Evolutionary conservation across 805 yeast species (phyloP), one percentile per base, ranked within the genome.

Genomic region (Lipomyces sp.): DNA sequence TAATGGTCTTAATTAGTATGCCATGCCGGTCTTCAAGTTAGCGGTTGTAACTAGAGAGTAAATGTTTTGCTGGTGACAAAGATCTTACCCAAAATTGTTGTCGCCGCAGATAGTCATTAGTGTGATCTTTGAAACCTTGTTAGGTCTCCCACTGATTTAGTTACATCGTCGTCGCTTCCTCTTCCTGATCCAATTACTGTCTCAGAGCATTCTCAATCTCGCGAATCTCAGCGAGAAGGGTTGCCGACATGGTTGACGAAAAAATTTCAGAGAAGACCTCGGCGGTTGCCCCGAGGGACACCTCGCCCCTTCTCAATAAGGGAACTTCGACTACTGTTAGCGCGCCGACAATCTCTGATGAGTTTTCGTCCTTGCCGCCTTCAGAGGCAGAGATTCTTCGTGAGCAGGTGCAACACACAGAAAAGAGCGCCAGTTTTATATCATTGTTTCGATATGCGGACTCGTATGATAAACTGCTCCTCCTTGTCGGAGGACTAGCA

Each of bases 361-460:
- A 67, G 63, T 67, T 65, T 56, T 57, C 67, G 29, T 33, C 53
- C 5, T 67, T 78, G 39, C 74, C 77, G 2, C 71, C 73, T 6
- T 71, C 76, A 0, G 82, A 78, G 53, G 79, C 76, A 1, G 72
- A 56, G 11, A 71, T 78, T 15, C 73, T 80, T 48, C 73, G 78
- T 53, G 71, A 72, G 29, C 82, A 80, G 68, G 73, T 76, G 4
- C 58, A 67, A 10, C 67, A 66, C 48, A 62, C 64, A 2, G 64
- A 71, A 33, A 71, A 70, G 11, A 63, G 65, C 4, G 77, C 77
- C 18, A 66, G 72, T 34, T 72, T 76, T 65, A 57, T 60, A 15
- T 68, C 69, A 53, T 59, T 80, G 33, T 80, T 73, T 69, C 66
- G 78, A 30, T 80, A 76, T 69, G 80, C 82, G 13, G 69, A 70